A percentile compares a stretch with the other conserved stretches of the same genome.
phyloP scores from a whole-genome alignment of 371 early-diverging fungal species.

The Cokeromyces recurvatus region DNA sequence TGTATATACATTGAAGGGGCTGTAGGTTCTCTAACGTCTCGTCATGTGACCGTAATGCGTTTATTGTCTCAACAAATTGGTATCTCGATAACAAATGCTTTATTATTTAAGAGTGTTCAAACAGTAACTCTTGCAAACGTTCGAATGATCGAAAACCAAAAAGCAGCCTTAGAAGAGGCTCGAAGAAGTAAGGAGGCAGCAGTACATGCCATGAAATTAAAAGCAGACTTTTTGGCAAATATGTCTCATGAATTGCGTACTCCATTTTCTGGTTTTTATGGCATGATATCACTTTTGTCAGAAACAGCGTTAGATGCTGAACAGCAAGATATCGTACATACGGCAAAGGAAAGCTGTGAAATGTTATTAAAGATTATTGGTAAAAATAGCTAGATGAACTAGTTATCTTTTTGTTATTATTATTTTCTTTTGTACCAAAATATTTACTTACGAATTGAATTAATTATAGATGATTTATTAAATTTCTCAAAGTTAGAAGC shows the following conservation, averaged over 20 bases:
- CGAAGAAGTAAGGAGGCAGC: slow-evolving; percentile 51
- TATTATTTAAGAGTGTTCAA: slow-evolving; percentile 50
- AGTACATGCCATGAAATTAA: slow-evolving; percentile 41
- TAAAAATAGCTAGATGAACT: slow-evolving; percentile 3
- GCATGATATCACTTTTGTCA: slow-evolving; percentile 54
- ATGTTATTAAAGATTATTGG: slow-evolving; percentile 48
- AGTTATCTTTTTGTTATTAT: no score
- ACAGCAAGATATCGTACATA: slow-evolving; percentile 53
- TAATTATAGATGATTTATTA: slow-evolving; percentile 33
- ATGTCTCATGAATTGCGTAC: slow-evolving; percentile 60
- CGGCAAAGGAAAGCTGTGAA: slow-evolving; percentile 58
- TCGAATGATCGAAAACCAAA: slow-evolving; percentile 48
- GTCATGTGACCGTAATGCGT: slow-evolving; percentile 49
- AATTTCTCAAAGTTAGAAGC: slow-evolving; percentile 56
- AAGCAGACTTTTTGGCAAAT: slow-evolving; percentile 55
- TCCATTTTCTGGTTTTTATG: slow-evolving; percentile 62
- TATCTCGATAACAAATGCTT: slow-evolving; percentile 56
- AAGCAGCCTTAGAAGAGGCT: slow-evolving; percentile 46
- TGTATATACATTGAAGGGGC: slow-evolving; percentile 57
- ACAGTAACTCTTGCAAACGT: slow-evolving; percentile 42
- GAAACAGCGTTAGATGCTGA: slow-evolving; percentile 55
- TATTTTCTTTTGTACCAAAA: no score
- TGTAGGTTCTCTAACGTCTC: slow-evolving; percentile 44
- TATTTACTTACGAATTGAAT: no score
- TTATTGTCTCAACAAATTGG: slow-evolving; percentile 56